A percentile compares a stretch with the other conserved stretches of the same genome.
phyloP scores from a whole-genome alignment of 2,329 filamentous ascomycete species.

The Akanthomyces muscarius region DNA sequence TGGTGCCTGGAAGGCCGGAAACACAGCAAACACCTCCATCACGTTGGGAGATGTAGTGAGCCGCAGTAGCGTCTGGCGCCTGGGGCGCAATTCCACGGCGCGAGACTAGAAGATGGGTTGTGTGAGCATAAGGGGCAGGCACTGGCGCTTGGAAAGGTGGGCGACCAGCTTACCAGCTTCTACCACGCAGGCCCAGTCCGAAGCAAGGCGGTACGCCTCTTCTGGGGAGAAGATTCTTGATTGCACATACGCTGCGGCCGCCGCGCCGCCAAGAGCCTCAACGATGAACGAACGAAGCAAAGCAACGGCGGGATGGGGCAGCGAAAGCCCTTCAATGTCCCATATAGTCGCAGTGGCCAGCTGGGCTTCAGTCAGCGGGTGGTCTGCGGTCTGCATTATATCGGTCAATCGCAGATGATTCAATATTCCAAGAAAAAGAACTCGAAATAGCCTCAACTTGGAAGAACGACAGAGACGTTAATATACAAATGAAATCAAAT shows the following conservation, averaged over 20 bases:
- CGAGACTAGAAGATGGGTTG: not conserved
- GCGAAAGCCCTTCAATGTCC: not conserved
- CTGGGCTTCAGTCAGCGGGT: too few species aligned
- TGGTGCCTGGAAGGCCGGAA: not conserved
- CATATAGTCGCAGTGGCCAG: too few species aligned
- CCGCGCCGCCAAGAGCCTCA: not conserved
- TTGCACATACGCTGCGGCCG: not conserved
- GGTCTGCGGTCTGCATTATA: too few species aligned
- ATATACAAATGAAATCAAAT: too few species aligned
- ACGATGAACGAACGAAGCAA: not conserved
- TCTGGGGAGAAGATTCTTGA: not conserved
- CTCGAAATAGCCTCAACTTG: too few species aligned
- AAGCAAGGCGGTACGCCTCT: not conserved
- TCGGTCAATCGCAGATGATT: too few species aligned
- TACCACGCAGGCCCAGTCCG: not conserved
- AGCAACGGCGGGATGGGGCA: slow-evolving; percentile 1
- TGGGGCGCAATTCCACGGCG: not conserved
- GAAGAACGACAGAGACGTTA: too few species aligned
- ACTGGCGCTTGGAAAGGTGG: too few species aligned
- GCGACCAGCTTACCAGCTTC: not conserved
- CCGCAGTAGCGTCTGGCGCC: not conserved
- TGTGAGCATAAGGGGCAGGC: too few species aligned
- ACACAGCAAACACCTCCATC: slow-evolving; percentile 2
- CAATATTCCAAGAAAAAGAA: too few species aligned
- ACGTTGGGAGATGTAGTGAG: not conserved